Evolutionary conservation across 106 monocot genomes (phyloP).

Genomic region (Amphibolis antarctica): DNA sequence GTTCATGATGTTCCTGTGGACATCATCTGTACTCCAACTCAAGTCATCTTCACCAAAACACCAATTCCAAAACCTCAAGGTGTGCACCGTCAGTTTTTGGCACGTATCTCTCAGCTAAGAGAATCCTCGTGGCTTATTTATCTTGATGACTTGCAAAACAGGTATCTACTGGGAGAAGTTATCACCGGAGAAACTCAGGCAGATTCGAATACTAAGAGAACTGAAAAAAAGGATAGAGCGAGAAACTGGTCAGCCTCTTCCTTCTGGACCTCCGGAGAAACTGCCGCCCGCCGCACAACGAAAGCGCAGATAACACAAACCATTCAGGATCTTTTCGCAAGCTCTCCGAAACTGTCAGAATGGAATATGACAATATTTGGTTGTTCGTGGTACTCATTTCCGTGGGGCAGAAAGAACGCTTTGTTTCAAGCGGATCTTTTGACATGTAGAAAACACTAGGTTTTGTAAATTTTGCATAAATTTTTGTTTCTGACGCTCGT

Average conservation of each 20-base stretch:
- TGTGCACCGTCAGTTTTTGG: constrained; percentile 1
- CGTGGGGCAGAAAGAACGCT: too few relatives aligned
- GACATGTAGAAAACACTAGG: too few relatives aligned
- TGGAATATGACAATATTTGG: too few relatives aligned
- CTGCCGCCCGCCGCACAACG: constrained; percentile 72
- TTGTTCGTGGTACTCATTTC: too few relatives aligned
- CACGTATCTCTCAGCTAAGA: not conserved
- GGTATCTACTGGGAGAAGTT: constrained; percentile 95
- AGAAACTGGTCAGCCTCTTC: constrained; percentile 53
- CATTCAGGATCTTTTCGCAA: not conserved
- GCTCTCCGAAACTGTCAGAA: too few relatives aligned
- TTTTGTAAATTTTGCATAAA: too few relatives aligned
- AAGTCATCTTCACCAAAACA: constrained; percentile 77
- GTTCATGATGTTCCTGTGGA: constrained; percentile 85
- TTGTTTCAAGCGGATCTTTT: too few relatives aligned
- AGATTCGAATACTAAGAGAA: constrained; percentile 71
- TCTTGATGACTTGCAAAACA: constrained; percentile 1
- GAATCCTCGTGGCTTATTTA: not conserved
- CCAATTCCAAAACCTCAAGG: constrained; percentile 84
- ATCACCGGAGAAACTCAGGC: constrained; percentile 75
- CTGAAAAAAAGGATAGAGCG: constrained; percentile 59
- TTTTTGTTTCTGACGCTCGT: too few relatives aligned
- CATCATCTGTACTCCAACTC: constrained; percentile 86
- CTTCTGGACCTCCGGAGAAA: constrained; percentile 70
- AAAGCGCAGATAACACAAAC: constrained; percentile 15